These are phyloP conservation scores for Cladosporium sp. DNA, from an alignment of 2,329 filamentous ascomycete genomes.

Conservation along the genomic window DNA sequence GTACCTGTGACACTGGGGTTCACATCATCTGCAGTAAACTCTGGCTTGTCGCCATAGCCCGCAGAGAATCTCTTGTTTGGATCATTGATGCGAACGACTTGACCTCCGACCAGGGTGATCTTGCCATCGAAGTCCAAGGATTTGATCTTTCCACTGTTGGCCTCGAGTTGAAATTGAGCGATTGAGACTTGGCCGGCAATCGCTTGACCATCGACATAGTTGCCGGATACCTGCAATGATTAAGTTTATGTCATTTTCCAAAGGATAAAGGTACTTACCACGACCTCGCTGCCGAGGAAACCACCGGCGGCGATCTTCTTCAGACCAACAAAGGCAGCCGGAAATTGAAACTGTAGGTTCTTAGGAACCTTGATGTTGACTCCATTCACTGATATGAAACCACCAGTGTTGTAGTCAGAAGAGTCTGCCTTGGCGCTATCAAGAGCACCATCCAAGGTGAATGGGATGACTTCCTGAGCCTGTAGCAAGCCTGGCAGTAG, in stretches of 20 bases:
- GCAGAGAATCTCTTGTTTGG: conserved; percentile 20
- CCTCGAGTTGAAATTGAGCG: conserved; percentile 31
- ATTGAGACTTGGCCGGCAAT: conserved; percentile 38
- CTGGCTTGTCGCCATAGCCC: conserved; percentile 33
- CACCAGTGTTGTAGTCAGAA: conserved; percentile 41
- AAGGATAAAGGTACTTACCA: conserved; percentile 17
- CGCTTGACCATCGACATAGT: conserved; percentile 33
- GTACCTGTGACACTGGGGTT: conserved; percentile 41
- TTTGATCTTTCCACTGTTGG: conserved; percentile 10
- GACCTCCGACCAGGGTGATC: conserved; percentile 13
- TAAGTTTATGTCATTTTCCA: not conserved
- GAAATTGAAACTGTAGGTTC: conserved; percentile 48
- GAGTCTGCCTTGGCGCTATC: conserved; percentile 21
- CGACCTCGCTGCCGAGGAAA: conserved; percentile 23
- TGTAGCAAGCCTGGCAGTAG: conserved; percentile 1
- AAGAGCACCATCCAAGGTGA: conserved; percentile 27
- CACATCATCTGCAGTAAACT: conserved; percentile 46
- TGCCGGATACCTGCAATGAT: conserved; percentile 32
- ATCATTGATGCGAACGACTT: conserved; percentile 20
- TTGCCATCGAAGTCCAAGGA: conserved; percentile 10
- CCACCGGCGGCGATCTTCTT: conserved; percentile 25
- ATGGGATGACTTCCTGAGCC: conserved; percentile 12
- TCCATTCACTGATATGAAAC: conserved; percentile 42
- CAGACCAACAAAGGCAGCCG: conserved; percentile 43
- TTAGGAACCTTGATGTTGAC: conserved; percentile 45